Evolutionary conservation across 1,284 basidiomycete species (phyloP), one percentile per base, ranked within the genome.

Genomic region (Exobasidium rhododendri): DNA sequence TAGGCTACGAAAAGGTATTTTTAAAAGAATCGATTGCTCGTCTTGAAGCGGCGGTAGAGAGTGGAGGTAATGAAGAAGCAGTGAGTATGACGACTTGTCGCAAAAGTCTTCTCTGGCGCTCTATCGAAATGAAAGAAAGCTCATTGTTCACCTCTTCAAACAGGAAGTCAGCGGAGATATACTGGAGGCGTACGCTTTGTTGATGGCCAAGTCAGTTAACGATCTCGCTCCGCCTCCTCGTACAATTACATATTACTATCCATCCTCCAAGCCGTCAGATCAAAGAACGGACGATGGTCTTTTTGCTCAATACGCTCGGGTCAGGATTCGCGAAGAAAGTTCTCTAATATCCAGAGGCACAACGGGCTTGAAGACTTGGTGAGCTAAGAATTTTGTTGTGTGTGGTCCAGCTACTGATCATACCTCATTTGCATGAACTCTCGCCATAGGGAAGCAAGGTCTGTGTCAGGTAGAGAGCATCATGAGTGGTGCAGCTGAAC

Each of bases 341-440:
- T 32, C 59, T 2, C 50, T 61, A 13, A 68, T 69, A n/a, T 61
- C 66, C 0, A 47, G 62, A 35, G 67, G 67, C 3, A 69, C 67
- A 0, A 69, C 67, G 5, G 67, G 67, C 1, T 51, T 69, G 10
- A 61, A 65, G 31, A 69, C 67, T 20, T 69, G 66, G 66, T 50
- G 58, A 24, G 66, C 58, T n/a, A n/a, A n/a, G n/a, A n/a, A n/a
- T n/a, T n/a, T n/a, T n/a, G n/a, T n/a, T n/a, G n/a, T n/a, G n/a
- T n/a, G n/a, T n/a, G n/a, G n/a, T n/a, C n/a, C n/a, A n/a, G n/a
- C n/a, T n/a, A n/a, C n/a, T n/a, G n/a, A n/a, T n/a, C n/a, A n/a
- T n/a, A n/a, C n/a, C n/a, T n/a, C n/a, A n/a, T n/a, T n/a, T n/a
- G n/a, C n/a, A n/a, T n/a, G n/a, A n/a, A n/a, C n/a, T n/a, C n/a